Base-by-base conservation (phyloP, 371 early-diverging fungal species). In the Rhizomucor pusillus region DNA sequence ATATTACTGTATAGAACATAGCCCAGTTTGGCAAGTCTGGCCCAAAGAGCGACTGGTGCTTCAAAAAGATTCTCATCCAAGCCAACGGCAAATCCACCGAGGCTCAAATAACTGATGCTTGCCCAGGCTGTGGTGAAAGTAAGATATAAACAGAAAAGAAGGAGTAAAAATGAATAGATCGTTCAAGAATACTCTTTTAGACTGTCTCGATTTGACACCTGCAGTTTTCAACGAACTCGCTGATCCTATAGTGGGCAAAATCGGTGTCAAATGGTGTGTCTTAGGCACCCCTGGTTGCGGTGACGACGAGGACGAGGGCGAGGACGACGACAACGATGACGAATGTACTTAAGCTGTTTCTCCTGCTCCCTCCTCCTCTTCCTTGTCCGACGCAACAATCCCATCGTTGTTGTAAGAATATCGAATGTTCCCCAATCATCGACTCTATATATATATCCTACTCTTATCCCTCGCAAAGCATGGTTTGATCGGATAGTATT, bases 191-290 rank as follows among this genome's bases (percentile, higher is more conserved):
- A 14, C 25, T 34, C 39, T 20, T 22, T 24, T 50, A 65, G 66
- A 61, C 36, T 78, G 64, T 41, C 62, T 79, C 40, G 88, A 87
- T 69, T 72, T 86, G 20, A 79, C 80, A 49, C 80, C 80, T 20
- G 63, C 80, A n/a, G 85, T 82, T 43, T 87, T 85, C 57, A 43
- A 75, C 46, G 37, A 78, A 53, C 57, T 86, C 40, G 84, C 69
- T 45, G 60, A 69, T 18, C 64, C 63, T 18, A 57, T 53, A 3
- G 52, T 60, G 16, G 87, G 87, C 24, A 75, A 75, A 14, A 71
- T 86, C 36, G 47, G 65, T 9, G 82, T 86, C 60, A 59, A 71
- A 40, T 87, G 87, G 84, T 70, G 66, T 56, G 59, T 65, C 16
- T 16, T 67, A 24, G 69, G 67, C 20, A 57, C 60, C 5, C 41